These are phyloP conservation scores for Trifolium dubium DNA, from an alignment of 306 rosid species.

Conservation along the genomic window DNA sequence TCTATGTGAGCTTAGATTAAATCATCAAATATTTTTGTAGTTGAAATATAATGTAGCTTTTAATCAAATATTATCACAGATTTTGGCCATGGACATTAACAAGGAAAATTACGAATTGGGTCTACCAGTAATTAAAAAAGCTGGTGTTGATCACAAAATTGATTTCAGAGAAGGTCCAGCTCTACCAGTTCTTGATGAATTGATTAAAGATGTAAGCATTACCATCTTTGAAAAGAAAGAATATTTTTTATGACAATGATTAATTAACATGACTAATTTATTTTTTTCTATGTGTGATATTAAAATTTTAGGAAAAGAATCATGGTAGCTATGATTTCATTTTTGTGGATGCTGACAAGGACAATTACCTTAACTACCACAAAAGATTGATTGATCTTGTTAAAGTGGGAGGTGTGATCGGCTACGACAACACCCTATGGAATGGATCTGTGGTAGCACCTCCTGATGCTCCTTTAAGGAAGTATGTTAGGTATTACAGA, in stretches of 20 bases:
- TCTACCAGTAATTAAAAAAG: conserved; percentile 72
- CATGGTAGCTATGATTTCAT: conserved; percentile 79
- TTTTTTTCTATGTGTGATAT: neutral
- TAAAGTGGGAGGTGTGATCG: conserved; percentile 83
- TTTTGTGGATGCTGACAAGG: conserved; percentile 90
- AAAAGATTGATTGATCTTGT: conserved; percentile 81
- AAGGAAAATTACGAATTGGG: conserved; percentile 89
- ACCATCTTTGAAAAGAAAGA: neutral
- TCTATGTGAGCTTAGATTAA: neutral
- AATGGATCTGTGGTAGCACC: conserved; percentile 94
- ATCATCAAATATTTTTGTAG: neutral
- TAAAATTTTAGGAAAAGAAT: conserved; percentile 60
- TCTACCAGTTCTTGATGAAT: conserved; percentile 78
- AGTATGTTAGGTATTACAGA: conserved; percentile 85
- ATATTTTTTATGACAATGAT: neutral
- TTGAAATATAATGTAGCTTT: neutral
- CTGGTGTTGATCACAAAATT: conserved; percentile 89
- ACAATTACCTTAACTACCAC: conserved; percentile 93
- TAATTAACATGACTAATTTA: neutral
- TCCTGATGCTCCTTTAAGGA: conserved; percentile 79
- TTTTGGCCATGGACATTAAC: conserved; percentile 92
- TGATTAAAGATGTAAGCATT: conserved; percentile 67
- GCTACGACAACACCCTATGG: conserved; percentile 95
- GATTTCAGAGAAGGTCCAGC: conserved; percentile 97
- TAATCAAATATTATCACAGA: conserved; percentile 47